Evolutionary conservation across 495 filamentous ascomycete genomes (phyloP).

Genomic region (Talaromyces nanjingensis): DNA sequence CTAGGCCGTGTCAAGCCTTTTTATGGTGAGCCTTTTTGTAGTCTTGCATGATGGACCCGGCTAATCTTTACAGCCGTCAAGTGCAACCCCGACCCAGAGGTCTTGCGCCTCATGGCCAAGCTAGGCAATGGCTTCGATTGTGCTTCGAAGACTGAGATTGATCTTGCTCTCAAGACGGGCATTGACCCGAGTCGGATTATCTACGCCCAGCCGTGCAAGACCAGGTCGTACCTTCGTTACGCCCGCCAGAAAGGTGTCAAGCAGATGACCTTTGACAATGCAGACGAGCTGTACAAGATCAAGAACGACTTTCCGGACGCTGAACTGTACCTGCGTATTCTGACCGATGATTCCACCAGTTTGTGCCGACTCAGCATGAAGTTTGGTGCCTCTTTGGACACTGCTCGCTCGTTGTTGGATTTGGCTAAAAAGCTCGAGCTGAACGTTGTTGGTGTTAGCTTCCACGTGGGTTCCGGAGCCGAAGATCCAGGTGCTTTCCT

Average conservation of each 20-base stretch:
- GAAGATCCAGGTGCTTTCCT: conserved; percentile 82
- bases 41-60: not conserved
- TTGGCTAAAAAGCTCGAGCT: conserved; percentile 83
- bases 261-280: conserved; percentile 99
- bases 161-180: conserved; percentile 76
- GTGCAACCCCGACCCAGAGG: conserved; percentile 89
- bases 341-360: conserved; percentile 92
- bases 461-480: conserved; percentile 94
- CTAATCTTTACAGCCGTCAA: conserved; percentile 67
- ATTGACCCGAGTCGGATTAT: conserved; percentile 91
- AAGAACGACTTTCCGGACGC: conserved; percentile 82
- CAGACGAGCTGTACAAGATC: conserved; percentile 97
- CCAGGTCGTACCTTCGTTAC: conserved; percentile 91
- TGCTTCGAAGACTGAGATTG: conserved; percentile 94
- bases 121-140: conserved; percentile 97
- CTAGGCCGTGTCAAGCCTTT: conserved; percentile 90
- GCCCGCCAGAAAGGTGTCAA: conserved; percentile 77
- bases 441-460: conserved; percentile 93
- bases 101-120: conserved; percentile 77
- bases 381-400: conserved; percentile 85
- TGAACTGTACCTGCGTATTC: conserved; percentile 86
- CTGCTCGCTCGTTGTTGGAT: conserved; percentile 67
- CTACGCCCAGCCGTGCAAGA: conserved; percentile 99
- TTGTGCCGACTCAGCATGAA: conserved; percentile 93
- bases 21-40: conserved; percentile 62